Base-by-base conservation (phyloP, 1,284 basidiomycete species). In the Xerocomus nothofagi region DNA sequence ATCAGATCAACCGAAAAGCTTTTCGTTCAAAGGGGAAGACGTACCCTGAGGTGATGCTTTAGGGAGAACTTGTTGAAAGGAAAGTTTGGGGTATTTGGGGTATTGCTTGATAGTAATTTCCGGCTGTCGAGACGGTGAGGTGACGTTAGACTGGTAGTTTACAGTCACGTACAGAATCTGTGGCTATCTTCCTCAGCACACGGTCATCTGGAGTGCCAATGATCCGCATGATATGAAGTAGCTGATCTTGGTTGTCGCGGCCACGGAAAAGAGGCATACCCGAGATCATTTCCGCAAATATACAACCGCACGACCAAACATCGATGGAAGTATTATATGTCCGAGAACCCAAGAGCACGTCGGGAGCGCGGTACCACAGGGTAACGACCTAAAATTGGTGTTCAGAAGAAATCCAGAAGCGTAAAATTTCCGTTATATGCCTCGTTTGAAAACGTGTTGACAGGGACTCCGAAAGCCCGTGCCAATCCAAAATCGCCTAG, bases 281-380 rank as follows among this genome's bases (percentile, higher is more conserved):
- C 23, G 93, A 91, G 57, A 99, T 99, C 91, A 96, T 94, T 73
- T 98, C 94, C 15, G 96, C 96, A 70, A 99, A 97, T 66, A 99
- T 99, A 67, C 97, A 99, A 7, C 97, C 97, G 50, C 95, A 97
- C 6, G 92, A 96, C 97, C 97, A 99, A 55, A 99, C 93, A 72
- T 99, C 97, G 66, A 99, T 98, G 18, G 92, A 96, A 3, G 97
- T 99, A 68, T 90, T 95, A 72, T 99, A 99, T 46, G 96, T 98
- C 47, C 97, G 82, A 33, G 93, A 97, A 44, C 97, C 97, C 54
- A 99, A 83, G 15, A 99, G 81, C 37, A 99, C 97, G 66, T 99
- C 97, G 1, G 97, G 97, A 0, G 97, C 96, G 49, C 97, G 91
- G 71, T 99, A 99, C 97, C 97, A 99, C 12, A 99, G 77, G 6